Evolutionary conservation across 805 yeast genomes (phyloP), one percentile per base, ranked within the genome.

Genomic region (Zygosaccharomyces bailii): DNA sequence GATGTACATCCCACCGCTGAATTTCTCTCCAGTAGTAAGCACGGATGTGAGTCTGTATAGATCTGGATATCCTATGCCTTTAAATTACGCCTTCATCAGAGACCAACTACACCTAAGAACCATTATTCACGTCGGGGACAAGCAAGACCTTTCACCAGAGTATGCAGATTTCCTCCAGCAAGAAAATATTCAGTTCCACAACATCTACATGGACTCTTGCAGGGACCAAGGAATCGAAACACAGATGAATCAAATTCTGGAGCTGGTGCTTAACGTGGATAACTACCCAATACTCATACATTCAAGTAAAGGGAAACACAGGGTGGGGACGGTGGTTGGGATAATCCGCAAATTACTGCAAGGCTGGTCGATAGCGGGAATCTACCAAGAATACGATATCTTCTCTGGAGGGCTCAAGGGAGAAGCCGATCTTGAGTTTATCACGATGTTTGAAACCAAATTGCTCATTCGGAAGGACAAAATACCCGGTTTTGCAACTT

Each of bases 261-360:
- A 75, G 44, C 56, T 84, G 29, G 70, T 85, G 39, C 60, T 81
- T 24, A 76, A 84, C 55, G 72, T 71, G 37, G 78, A 80, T 10
- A 89, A 89, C 61, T 87, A 84, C 60, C 99, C 99, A 1, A 79
- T 91, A 9, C 70, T 91, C 45, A 77, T 91, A 9, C 98, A 93
- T 63, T 88, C 96, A 3, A 88, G 93, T 65, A 91, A 91, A 68
- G 99, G 99, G n/a, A 93, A 93, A 63, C 99, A 91, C 62, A 68
- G 99, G 34, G 90, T 88, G 2, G 98, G 98, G 0, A 90, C 93
- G 1, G 71, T 90, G 33, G 95, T 90, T n/a, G 99, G 96, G 0
- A 73, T 88, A 23, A 81, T 91, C 75, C 69, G 99, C 39, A 88
- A 87, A 59, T 63, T 84, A 42, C 68, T 89, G 36, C 96, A 89